Base-by-base conservation (phyloP, 139 green algal species). In the Edaphochlamys debaryana region DNA sequence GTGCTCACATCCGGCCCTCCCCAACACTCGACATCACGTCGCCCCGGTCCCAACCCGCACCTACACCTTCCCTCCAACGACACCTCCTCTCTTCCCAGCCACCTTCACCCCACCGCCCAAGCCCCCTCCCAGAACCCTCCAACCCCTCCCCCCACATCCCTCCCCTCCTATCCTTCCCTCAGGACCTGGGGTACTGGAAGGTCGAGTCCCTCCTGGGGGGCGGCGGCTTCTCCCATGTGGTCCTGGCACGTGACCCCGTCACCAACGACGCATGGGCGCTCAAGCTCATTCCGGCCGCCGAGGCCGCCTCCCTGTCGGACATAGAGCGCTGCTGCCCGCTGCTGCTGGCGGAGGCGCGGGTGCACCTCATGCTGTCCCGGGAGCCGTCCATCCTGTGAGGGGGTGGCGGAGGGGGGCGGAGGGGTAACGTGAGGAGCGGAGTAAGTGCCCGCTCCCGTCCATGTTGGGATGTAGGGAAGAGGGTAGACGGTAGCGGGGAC, bases 181-280 rank as follows among this genome's bases (percentile, higher is more conserved):
- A 73, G 64, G 77, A 66, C 45, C 77, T 83, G 3, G 40, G 34
- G 15, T 22, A 32, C 15, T 83, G 67, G 23, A 41, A 67, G 20
- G 77, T 83, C 2, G 77, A 83, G 45, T 67, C 63, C 9, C 63
- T 75, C 32, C 45, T 83, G 22, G 77, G 77, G 8, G 77, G 64
- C 5, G 77, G 77, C 27, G 77, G 45, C 77, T 83, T 83, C 77
- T n/a, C 63, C 9, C 77, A 83, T 17, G 64, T 83, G 9, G 77
- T 83, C 2, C 75, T 72, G 1, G 75, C 75, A 19, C 75, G 75
- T 2, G 75, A 83, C 2, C 11, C 60, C 30, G 38, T 27, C 5
- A 60, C 45, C 38, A 32, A 6, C 13, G 74, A 71, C 15, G 17
- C 52, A 9, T 81, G 60, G 34, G 77, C 77, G 25, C 64, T 83